phyloP scores from a whole-genome alignment of 2,329 filamentous ascomycete genomes.

The Monosporascus cannonballus region DNA sequence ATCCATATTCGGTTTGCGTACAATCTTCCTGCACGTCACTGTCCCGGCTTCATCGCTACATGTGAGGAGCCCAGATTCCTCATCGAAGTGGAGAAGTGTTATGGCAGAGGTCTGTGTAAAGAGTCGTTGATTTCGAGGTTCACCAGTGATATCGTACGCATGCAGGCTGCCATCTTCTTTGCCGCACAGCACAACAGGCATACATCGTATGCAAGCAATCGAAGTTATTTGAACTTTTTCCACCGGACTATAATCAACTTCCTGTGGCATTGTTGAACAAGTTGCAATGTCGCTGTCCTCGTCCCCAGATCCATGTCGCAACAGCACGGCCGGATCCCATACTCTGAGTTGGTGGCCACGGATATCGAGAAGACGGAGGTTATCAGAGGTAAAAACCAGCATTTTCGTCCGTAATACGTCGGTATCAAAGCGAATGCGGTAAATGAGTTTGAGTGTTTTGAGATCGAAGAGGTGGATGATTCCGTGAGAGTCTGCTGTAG shows the following conservation, averaged over 20 bases:
- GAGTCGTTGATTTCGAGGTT: constrained; percentile 7
- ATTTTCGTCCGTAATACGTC: constrained; percentile 1
- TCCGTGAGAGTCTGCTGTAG: constrained; percentile 15
- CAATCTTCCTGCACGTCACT: constrained; percentile 8
- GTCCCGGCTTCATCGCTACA: constrained; percentile 8
- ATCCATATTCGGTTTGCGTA: background rate
- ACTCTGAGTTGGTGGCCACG: constrained; percentile 13
- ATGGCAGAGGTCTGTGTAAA: constrained; percentile 10
- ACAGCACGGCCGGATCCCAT: constrained; percentile 19
- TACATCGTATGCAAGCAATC: constrained; percentile 5
- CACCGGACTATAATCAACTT: constrained; percentile 4
- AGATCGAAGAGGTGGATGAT: constrained; percentile 24
- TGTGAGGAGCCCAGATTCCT: constrained; percentile 4
- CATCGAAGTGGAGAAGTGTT: constrained; percentile 12
- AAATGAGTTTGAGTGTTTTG: constrained; percentile 11
- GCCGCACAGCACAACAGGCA: constrained; percentile 9
- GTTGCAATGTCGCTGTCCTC: constrained; percentile 11
- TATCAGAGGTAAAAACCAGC: constrained; percentile 15
- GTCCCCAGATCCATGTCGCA: constrained; percentile 10
- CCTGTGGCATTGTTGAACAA: constrained; percentile 1
- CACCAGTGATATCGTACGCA: constrained; percentile 8
- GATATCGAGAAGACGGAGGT: constrained; percentile 15
- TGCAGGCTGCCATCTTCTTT: constrained; percentile 16
- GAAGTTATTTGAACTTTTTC: constrained; percentile 8
- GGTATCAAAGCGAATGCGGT: constrained; percentile 8